Base-by-base conservation (phyloP, 208 protist species). In the Angomonas ambiguus region DNA sequence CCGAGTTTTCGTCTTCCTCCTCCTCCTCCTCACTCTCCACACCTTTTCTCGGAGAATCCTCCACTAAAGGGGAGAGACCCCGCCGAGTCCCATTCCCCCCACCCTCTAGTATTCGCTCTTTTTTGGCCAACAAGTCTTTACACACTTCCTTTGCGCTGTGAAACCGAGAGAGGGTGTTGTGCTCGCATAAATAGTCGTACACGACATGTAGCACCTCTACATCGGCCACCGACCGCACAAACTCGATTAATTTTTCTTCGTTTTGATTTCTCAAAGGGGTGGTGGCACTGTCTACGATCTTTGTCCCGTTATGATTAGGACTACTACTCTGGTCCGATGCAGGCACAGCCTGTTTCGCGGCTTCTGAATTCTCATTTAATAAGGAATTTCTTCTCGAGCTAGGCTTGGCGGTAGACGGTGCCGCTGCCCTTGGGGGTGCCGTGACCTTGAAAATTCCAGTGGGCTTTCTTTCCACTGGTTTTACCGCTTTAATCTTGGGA, bases 181-280 rank as follows among this genome's bases (percentile, higher is more conserved):
- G 33, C 45, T 79, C 63, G 49, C 55, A 18, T 22, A 76, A 45
- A 49, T 83, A 83, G 41, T 79, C 73, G 64, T 74, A 62, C 38
- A 83, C 76, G 3, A 83, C 67, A 45, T 77, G 66, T 24, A 83
- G 73, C 66, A 83, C 69, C 53, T 79, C 73, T 33, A 74, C 69
- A 38, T 83, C 78, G 0, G 78, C 72, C 51, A 83, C 73, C 11
- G 62, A 51, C 2, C 45, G 33, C 24, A 83, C 69, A 66, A 83
- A 76, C 20, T 61, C 34, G 31, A 77, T 63, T 0, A 83, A 33
- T 0, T 51, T 53, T 32, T 79, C 78, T 27, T 72, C 63, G 24
- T 27, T 64, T 8, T 45, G 34, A 41, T 62, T 35, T 22, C 24
- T 10, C 28, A 34, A 34, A 31, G 51, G 31, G 31, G 31, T 2